Evolutionary conservation across 495 filamentous ascomycete species (phyloP).

Genomic region (Aspergillus cristatus): DNA sequence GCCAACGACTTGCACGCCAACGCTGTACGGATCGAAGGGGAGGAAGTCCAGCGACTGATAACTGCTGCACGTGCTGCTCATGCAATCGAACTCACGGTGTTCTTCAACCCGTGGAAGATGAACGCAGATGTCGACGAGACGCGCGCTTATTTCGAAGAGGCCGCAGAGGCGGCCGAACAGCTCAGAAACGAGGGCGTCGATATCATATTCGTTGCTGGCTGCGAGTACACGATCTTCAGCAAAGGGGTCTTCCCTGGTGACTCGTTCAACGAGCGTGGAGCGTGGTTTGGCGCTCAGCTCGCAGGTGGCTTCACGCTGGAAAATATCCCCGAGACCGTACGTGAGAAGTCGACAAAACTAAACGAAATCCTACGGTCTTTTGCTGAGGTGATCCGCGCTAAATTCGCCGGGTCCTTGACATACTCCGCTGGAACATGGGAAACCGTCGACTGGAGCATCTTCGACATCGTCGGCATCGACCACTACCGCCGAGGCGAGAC

Average conservation of each 20-base stretch:
- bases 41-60: constrained; percentile 3
- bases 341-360: neutral
- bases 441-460: constrained; percentile 5
- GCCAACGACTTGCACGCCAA: constrained; percentile 6
- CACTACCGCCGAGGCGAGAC: constrained; percentile 6
- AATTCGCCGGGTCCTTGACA: neutral
- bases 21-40: constrained; percentile 7
- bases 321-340: neutral
- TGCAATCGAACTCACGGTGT: neutral
- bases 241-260: constrained; percentile 3
- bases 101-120: constrained; percentile 8
- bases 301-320: neutral
- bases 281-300: constrained; percentile 1
- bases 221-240: constrained; percentile 7
- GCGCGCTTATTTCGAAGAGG: constrained; percentile 1
- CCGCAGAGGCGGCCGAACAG: neutral
- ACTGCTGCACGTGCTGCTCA: constrained; percentile 3
- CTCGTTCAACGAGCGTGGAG: constrained; percentile 2
- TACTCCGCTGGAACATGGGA: constrained; percentile 6
- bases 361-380: neutral
- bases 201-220: constrained; percentile 3
- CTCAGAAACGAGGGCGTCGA: neutral
- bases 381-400: neutral
- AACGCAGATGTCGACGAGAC: neutral
- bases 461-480: constrained; percentile 6